Evolutionary conservation across 192 early-diverging fungal species (phyloP).

Genomic region (Spizellomyces sp.): DNA sequence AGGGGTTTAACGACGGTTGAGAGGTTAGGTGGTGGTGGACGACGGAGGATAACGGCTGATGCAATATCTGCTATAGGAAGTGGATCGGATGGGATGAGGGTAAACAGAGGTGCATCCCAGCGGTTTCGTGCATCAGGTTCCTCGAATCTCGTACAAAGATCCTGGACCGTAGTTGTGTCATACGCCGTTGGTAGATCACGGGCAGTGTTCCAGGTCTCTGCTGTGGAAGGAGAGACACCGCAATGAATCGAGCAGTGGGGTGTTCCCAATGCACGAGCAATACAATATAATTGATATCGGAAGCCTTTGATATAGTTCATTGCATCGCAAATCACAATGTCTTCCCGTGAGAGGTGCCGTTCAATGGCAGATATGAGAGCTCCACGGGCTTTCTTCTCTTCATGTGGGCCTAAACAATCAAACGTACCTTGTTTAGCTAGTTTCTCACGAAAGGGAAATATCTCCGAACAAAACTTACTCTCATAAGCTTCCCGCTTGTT

Average conservation of each 20-base stretch:
- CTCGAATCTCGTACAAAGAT: constrained; percentile 87
- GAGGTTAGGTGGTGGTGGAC: constrained; percentile 78
- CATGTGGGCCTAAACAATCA: constrained; percentile 39
- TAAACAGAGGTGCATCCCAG: constrained; percentile 98
- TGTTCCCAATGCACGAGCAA: constrained; percentile 80
- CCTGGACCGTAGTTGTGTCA: constrained; percentile 60
- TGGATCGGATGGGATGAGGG: constrained; percentile 73
- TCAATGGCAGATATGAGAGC: constrained; percentile 88
- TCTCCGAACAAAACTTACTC: constrained; percentile 43
- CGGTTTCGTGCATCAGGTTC: constrained; percentile 87
- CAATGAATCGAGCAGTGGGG: constrained; percentile 77
- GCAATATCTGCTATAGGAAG: constrained; percentile 67
- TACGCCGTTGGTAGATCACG: constrained; percentile 26
- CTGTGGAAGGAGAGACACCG: constrained; percentile 30
- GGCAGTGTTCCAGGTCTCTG: constrained; percentile 32
- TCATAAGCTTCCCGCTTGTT: constrained; percentile 61
- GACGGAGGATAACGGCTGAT: constrained; percentile 72
- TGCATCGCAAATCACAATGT: constrained; percentile 89
- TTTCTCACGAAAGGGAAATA: too few relatives aligned
- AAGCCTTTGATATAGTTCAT: constrained; percentile 99
- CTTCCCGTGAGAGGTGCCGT: constrained; percentile 77
- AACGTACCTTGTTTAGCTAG: too few relatives aligned
- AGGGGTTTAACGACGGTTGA: constrained; percentile 89
- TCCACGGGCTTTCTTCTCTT: constrained; percentile 91
- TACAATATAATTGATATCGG: constrained; percentile 94